Conservation (phyloP, 2,329 filamentous ascomycete species). For the Pseudogymnoascus verrucosus region DNA sequence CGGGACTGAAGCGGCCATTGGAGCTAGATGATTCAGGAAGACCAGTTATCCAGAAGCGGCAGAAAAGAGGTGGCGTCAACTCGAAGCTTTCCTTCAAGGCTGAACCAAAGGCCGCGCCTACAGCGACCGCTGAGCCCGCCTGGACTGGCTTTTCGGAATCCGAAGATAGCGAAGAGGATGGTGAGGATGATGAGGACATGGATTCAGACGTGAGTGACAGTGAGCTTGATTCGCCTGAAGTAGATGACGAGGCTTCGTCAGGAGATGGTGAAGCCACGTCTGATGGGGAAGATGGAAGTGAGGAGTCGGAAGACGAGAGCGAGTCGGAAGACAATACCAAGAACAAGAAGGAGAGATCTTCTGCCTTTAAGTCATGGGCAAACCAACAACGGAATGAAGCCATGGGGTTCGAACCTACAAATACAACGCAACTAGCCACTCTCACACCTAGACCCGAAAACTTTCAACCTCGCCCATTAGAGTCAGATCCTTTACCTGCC, state of each 20-base stretch:
- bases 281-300: constrained; percentile 19
- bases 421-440: constrained; percentile 28
- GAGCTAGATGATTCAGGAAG: constrained; percentile 66
- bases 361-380: constrained; percentile 92
- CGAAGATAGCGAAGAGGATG: constrained; percentile 15
- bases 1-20: constrained; percentile 76
- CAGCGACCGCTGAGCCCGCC: constrained; percentile 38
- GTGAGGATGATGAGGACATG: constrained; percentile 14
- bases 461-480: constrained; percentile 59
- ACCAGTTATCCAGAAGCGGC: constrained; percentile 75
- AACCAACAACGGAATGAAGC: constrained; percentile 77
- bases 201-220: constrained; percentile 17
- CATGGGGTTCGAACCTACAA: constrained; percentile 53
- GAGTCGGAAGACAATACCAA: constrained; percentile 29
- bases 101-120: constrained; percentile 30
- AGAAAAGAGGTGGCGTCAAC: constrained; percentile 58
- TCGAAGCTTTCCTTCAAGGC: constrained; percentile 40
- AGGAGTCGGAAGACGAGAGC: constrained; percentile 21
- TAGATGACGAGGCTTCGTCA: constrained; percentile 12
- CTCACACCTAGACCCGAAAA: constrained; percentile 46
- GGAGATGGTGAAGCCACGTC: constrained; percentile 18
- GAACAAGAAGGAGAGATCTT: constrained; percentile 35
- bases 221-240: constrained; percentile 15
- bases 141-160: constrained; percentile 51
- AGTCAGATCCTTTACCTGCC: constrained; percentile 62